phyloP scores from a whole-genome alignment of 495 filamentous ascomycete genomes.

The Penicillium robsamsonii region DNA sequence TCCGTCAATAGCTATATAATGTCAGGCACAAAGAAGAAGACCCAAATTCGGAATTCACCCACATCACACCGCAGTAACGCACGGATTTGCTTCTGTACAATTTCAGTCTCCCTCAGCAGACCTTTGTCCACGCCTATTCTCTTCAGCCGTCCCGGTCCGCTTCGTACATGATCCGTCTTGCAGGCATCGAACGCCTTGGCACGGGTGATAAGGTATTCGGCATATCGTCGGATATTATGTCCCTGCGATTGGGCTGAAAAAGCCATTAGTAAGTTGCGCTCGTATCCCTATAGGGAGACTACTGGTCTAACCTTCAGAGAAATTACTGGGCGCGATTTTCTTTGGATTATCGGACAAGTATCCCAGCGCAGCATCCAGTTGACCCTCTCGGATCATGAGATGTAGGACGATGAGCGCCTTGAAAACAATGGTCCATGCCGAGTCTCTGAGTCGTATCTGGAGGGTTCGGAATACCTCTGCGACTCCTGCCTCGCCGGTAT shows the following conservation, averaged over 20 bases:
- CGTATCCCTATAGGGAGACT: background rate
- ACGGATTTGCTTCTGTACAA: conserved; percentile 83
- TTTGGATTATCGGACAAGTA: conserved; percentile 82
- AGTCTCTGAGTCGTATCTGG: conserved; percentile 83
- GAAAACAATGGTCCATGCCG: conserved; percentile 97
- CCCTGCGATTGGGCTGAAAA: conserved; percentile 83
- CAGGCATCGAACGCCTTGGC: conserved; percentile 79
- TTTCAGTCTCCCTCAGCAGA: conserved; percentile 85
- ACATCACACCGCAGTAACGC: conserved; percentile 89
- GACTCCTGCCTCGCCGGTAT: conserved; percentile 91
- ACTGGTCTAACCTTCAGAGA: conserved; percentile 76
- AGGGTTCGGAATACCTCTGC: conserved; percentile 93
- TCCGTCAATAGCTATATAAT: conserved; percentile 71
- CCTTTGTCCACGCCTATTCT: conserved; percentile 89
- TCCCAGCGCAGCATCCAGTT: conserved; percentile 79
- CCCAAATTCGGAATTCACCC: conserved; percentile 27
- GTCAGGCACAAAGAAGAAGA: conserved; percentile 28
- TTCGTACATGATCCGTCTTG: conserved; percentile 85
- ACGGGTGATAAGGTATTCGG: conserved; percentile 79
- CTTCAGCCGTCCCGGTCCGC: conserved; percentile 78
- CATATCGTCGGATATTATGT: conserved; percentile 89
- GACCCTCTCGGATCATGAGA: conserved; percentile 95
- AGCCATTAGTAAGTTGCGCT: conserved; percentile 15
- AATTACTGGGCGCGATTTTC: conserved; percentile 81
- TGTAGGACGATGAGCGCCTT: conserved; percentile 94